Conservation (phyloP, 73 alveolate genomes). For the Paramecium primaurelia region DNA sequence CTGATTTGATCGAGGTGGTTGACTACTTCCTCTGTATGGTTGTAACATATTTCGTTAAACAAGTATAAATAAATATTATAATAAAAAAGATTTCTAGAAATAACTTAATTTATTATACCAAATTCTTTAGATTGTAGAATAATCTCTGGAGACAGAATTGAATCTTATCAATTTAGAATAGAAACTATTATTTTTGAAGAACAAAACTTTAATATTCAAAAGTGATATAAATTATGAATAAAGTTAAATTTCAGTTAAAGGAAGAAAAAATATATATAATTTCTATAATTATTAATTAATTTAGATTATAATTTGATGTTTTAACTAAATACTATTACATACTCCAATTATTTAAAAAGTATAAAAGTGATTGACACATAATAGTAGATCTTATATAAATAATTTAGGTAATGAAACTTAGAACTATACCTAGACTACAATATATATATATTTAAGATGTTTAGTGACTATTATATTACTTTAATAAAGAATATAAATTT, state of each 20-base stretch:
- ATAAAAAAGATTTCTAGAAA: constrained; percentile 7
- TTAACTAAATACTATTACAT: too few relatives aligned
- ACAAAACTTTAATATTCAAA: too few relatives aligned
- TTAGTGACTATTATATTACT: too few relatives aligned
- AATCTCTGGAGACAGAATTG: neutral
- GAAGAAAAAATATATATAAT: too few relatives aligned
- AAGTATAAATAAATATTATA: neutral
- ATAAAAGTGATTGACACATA: neutral
- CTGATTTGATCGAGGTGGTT: constrained; percentile 35
- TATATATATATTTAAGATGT: too few relatives aligned
- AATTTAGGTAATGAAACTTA: too few relatives aligned
- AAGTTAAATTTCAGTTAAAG: neutral
- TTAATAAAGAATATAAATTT: too few relatives aligned
- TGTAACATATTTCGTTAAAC: neutral
- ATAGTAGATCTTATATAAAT: too few relatives aligned
- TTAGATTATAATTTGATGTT: too few relatives aligned
- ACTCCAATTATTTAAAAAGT: neutral
- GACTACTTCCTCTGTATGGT: constrained; percentile 25
- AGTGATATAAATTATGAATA: neutral
- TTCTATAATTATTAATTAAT: too few relatives aligned
- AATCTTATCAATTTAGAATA: neutral
- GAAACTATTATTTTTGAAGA: neutral
- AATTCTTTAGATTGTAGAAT: neutral
- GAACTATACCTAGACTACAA: too few relatives aligned
- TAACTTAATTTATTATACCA: neutral